Percentiles rank a stretch among this genome's conserved stretches.
phyloP scores from a whole-genome alignment of 192 early-diverging fungal genomes.

The Mortierella alpina region DNA sequence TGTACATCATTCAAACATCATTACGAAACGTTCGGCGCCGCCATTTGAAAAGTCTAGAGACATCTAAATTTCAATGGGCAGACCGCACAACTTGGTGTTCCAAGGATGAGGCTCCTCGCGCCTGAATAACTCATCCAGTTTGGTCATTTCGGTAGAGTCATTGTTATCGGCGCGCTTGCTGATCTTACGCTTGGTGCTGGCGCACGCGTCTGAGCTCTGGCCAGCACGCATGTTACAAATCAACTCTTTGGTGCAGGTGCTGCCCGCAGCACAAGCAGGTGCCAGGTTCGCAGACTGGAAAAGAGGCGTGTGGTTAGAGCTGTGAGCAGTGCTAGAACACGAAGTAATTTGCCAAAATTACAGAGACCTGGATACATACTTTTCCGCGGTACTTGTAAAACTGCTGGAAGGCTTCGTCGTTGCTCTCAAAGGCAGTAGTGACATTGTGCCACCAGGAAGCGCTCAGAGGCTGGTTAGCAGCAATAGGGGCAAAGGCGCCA shows the following conservation, averaged over 20 bases:
- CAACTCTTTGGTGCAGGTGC: slow-evolving; percentile 20
- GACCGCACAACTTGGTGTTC: too few species aligned
- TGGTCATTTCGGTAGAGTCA: background rate
- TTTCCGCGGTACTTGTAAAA: slow-evolving; percentile 48
- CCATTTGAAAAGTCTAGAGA: too few species aligned
- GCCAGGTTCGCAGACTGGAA: slow-evolving; percentile 33
- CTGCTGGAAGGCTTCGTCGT: slow-evolving; percentile 45
- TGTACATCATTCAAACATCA: too few species aligned
- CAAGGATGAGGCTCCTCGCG: too few species aligned
- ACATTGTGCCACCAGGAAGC: slow-evolving; percentile 65
- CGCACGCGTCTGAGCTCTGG: slow-evolving; percentile 31
- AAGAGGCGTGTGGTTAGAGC: too few species aligned
- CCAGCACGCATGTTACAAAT: slow-evolving; percentile 40
- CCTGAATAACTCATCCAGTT: too few species aligned
- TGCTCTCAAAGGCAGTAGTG: slow-evolving; percentile 53
- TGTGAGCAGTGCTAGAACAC: too few species aligned
- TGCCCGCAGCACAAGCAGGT: slow-evolving; percentile 18
- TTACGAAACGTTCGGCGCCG: too few species aligned
- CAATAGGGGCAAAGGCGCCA: slow-evolving; percentile 20
- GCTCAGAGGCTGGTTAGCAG: slow-evolving; percentile 30
- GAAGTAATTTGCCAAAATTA: too few species aligned
- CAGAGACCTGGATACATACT: too few species aligned
- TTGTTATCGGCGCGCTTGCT: slow-evolving; percentile 10
- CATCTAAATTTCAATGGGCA: too few species aligned
- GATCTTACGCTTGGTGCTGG: background rate